These are phyloP conservation scores for Punctularia strigosozonata DNA, from an alignment of 768 basidiomycete genomes.

Conservation along the genomic window DNA sequence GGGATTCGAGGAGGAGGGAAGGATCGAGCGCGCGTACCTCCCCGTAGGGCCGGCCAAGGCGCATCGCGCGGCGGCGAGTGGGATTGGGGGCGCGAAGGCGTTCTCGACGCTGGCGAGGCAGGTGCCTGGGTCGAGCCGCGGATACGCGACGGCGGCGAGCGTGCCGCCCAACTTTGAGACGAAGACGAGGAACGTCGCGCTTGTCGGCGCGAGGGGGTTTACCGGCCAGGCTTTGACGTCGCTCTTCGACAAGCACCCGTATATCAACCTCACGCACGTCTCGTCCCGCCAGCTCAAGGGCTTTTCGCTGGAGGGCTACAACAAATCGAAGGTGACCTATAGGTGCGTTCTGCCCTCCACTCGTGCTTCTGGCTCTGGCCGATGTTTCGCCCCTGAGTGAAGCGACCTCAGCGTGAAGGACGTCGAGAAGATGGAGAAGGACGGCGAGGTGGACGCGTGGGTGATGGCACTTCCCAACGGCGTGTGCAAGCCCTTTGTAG, in stretches of 20 bases:
- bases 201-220: conserved; percentile 93
- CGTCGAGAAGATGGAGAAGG: conserved; percentile 81
- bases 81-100: conserved; percentile 24
- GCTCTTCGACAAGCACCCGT: conserved; percentile 80
- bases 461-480: conserved; percentile 99
- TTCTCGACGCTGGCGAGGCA: conserved; percentile 47
- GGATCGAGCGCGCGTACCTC: conserved; percentile 51
- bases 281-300: conserved; percentile 94
- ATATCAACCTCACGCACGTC: conserved; percentile 85
- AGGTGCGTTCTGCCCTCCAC: too few species aligned
- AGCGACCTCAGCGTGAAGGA: conserved; percentile 69
- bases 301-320: conserved; percentile 65
- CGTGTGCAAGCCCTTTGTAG: conserved; percentile 91
- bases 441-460: conserved; percentile 93
- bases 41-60: conserved; percentile 73
- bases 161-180: conserved; percentile 39
- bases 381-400: too few species aligned
- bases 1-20: conserved; percentile 15
- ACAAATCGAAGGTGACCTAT: conserved; percentile 63
- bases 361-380: too few species aligned
- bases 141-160: conserved; percentile 64
- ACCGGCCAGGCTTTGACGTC: conserved; percentile 88
- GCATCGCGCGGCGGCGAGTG: conserved; percentile 27
- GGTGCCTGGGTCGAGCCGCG: conserved; percentile 42
- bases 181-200: conserved; percentile 88